Base-by-base conservation (phyloP, 139 green algal genomes). In the Zygnema circumcarinatum region DNA sequence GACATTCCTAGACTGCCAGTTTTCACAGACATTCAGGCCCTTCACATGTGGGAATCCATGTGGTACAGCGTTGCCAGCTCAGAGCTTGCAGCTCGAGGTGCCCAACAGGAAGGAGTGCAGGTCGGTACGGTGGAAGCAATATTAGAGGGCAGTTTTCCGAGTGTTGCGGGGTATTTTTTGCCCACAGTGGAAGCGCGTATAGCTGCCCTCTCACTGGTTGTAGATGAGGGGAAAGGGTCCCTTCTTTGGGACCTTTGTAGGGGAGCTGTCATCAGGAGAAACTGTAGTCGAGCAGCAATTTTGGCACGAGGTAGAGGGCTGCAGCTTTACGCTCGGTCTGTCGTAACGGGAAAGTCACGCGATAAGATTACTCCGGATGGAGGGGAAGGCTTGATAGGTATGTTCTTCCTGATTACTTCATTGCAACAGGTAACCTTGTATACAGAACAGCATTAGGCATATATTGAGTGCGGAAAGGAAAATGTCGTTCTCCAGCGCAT, bases 11-110 rank as follows among this genome's bases (percentile, higher is more conserved):
- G 35, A 47, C 31, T 7, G 20, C 75, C 21, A 47, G 38, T 11
- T 22, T 36, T 31, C 33, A 36, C 31, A 33, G 84, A 88, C 20
- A 36, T 47, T 31, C 42, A 69, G 21, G 85, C 31, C 35, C 40
- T 88, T 67, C 32, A 78, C 25, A 36, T 90, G 16, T 89, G 80
- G 76, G 36, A 90, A 69, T 33, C 81, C 2, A 2, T 90, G 16
- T 62, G 35, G n/a, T 90, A 87, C 42, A 90, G 68, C 3, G 36
- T 88, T 2, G 47, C 76, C 1, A 41, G n/a, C 7, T 47, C 78
- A 36, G 85, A 90, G 79, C 29, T 90, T 3, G 78, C 42, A 76
- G 79, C 62, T 29, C 56, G 85, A n/a, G 76, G 39, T 21, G 29
- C 76, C 1, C 76, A 32, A 81, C 74, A 25, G 7, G 47, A 62